phyloP scores from a whole-genome alignment of 495 filamentous ascomycete species.

The Xylona heveae region DNA sequence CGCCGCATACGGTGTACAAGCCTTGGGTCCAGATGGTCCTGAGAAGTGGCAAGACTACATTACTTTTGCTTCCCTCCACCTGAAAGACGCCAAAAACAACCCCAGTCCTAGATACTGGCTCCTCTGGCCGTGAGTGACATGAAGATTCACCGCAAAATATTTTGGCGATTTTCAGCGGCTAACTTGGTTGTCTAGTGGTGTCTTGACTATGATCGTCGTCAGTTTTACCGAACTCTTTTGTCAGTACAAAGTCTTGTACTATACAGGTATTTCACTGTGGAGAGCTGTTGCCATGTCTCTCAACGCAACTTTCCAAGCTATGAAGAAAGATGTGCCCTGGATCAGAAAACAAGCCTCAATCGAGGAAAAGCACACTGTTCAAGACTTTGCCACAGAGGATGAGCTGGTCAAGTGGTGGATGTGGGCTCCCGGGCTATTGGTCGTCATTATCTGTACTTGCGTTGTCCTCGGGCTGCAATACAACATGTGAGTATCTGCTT shows the following conservation, averaged over 20 bases:
- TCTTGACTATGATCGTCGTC: slow-evolving; percentile 39
- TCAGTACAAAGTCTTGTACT: slow-evolving; percentile 37
- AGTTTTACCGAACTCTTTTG: slow-evolving; percentile 38
- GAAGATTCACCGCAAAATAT: background rate
- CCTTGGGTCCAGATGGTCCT: slow-evolving; percentile 18
- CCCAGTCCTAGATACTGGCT: slow-evolving; percentile 45
- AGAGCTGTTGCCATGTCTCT: slow-evolving; percentile 21
- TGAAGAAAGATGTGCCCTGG: slow-evolving; percentile 24
- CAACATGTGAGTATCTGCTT: slow-evolving; percentile 23
- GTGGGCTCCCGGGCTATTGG: slow-evolving; percentile 31
- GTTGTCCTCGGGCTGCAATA: slow-evolving; percentile 38
- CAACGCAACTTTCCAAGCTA: slow-evolving; percentile 16
- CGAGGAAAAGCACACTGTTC: slow-evolving; percentile 15
- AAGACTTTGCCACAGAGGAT: slow-evolving; percentile 29
- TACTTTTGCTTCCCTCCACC: slow-evolving; percentile 25
- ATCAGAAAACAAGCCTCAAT: slow-evolving; percentile 21
- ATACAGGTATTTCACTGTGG: slow-evolving; percentile 27
- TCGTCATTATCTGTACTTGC: slow-evolving; percentile 29
- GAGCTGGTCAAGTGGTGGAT: slow-evolving; percentile 41
- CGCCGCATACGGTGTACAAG: slow-evolving; percentile 20
- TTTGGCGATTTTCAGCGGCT: background rate
- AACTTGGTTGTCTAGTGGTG: slow-evolving; percentile 18
- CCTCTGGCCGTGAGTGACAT: slow-evolving; percentile 27
- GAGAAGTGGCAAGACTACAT: slow-evolving; percentile 26
- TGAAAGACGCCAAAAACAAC: slow-evolving; percentile 20